Conservation (phyloP, 1,284 basidiomycete species). For the Ceratobasidium sp. region DNA sequence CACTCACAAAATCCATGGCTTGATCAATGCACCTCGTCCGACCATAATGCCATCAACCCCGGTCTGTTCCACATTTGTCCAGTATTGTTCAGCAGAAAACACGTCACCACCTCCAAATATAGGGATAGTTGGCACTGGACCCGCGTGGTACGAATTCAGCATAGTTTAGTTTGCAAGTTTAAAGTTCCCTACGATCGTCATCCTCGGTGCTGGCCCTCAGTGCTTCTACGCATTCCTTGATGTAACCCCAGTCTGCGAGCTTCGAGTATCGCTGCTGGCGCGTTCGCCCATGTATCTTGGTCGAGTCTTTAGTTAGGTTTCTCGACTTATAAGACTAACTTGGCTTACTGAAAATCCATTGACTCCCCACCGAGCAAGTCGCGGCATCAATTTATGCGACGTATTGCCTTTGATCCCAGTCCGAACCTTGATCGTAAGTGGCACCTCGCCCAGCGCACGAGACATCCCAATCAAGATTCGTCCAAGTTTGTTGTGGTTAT, state of each 20-base stretch:
- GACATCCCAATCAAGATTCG: slow-evolving; percentile 94
- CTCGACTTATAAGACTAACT: neutral
- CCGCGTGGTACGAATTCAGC: slow-evolving; percentile 39
- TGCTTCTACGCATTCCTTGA: slow-evolving; percentile 84
- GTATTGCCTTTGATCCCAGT: slow-evolving; percentile 92
- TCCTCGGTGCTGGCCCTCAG: slow-evolving; percentile 83
- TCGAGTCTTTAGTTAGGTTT: slow-evolving; percentile 62
- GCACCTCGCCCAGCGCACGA: slow-evolving; percentile 88
- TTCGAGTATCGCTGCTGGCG: slow-evolving; percentile 90
- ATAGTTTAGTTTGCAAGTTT: neutral
- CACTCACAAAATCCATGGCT: slow-evolving; percentile 59
- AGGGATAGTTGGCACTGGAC: slow-evolving; percentile 82
- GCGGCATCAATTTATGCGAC: slow-evolving; percentile 92
- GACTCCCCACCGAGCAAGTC: slow-evolving; percentile 79
- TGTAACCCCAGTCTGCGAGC: slow-evolving; percentile 91
- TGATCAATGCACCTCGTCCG: slow-evolving; percentile 93
- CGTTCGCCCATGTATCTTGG: slow-evolving; percentile 90
- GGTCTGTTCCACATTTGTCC: slow-evolving; percentile 76
- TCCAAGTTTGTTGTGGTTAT: slow-evolving; percentile 82
- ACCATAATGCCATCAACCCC: slow-evolving; percentile 97
- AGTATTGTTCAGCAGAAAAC: slow-evolving; percentile 88
- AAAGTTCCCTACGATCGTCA: slow-evolving; percentile 68
- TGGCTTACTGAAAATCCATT: slow-evolving; percentile 78
- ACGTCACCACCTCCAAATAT: slow-evolving; percentile 97
- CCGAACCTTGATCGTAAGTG: slow-evolving; percentile 94